A percentile compares a stretch with the other conserved stretches of the same genome.
Conservation (phyloP, 192 early-diverging fungal genomes). For the Rhizophagus prolifer region DNA sequence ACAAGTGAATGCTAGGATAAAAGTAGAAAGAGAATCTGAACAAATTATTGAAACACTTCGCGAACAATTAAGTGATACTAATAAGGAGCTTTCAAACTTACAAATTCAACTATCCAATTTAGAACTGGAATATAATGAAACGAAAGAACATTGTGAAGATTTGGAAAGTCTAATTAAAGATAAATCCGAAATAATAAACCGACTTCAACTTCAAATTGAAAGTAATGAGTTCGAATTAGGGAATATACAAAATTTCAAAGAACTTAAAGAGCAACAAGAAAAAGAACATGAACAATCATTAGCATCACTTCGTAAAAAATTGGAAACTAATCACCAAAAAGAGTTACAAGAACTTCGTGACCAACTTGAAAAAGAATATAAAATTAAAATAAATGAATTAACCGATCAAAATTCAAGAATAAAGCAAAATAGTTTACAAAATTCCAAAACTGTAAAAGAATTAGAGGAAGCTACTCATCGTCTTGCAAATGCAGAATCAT, state of each 20-base stretch:
- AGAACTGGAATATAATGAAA: not conserved
- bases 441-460: not conserved
- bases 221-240: not conserved
- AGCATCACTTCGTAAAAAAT: not conserved
- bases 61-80: not conserved
- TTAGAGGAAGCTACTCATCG: not conserved
- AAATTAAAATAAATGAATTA: not conserved
- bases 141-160: conserved; percentile 1
- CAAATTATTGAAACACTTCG: not conserved
- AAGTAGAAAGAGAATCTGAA: not conserved
- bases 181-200: not conserved
- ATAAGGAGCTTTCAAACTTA: not conserved
- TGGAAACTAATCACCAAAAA: not conserved
- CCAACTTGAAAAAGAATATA: conserved; percentile 2
- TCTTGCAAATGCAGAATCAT: not conserved
- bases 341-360: conserved; percentile 11
- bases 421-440: not conserved
- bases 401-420: not conserved
- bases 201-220: conserved; percentile 1
- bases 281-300: not conserved
- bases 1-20: not conserved
- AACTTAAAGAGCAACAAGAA: not conserved
- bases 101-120: not conserved
- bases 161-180: not conserved
- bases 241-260: not conserved